These are phyloP conservation scores for Poterioochromonas sp. DNA, from an alignment of 352 stramenopile species.

Conservation along the genomic window DNA sequence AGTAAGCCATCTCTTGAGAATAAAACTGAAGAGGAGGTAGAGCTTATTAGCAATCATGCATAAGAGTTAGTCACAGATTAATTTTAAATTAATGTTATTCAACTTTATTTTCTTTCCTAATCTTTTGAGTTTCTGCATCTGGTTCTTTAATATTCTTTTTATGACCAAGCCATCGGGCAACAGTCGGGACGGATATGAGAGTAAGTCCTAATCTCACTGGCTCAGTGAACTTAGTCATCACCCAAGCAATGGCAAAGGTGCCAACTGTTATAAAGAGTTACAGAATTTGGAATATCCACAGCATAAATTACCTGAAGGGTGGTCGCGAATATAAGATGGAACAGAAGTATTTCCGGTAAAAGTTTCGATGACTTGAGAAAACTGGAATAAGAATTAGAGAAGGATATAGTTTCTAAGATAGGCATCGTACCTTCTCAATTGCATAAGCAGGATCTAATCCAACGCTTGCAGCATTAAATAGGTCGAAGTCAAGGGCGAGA, in stretches of 20 bases:
- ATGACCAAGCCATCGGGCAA: conserved; percentile 47
- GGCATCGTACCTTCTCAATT: conserved; percentile 33
- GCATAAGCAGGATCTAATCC: conserved; percentile 28
- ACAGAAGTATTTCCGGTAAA: conserved; percentile 35
- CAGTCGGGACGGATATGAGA: conserved; percentile 50
- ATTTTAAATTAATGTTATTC: neutral
- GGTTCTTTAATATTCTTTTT: neutral
- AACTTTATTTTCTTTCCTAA: neutral
- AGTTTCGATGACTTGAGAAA: conserved; percentile 36
- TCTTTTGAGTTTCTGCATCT: neutral
- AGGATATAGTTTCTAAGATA: neutral
- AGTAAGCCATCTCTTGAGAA: no score
- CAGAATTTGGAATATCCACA: conserved; percentile 40
- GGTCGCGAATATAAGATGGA: conserved; percentile 36
- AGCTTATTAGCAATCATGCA: no score
- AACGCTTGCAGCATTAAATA: conserved; percentile 49
- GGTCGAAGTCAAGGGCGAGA: conserved; percentile 53
- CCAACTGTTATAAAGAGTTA: conserved; percentile 49
- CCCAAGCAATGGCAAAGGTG: conserved; percentile 64
- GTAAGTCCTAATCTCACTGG: conserved; percentile 53
- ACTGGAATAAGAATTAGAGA: conserved; percentile 16
- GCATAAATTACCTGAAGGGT: conserved; percentile 19
- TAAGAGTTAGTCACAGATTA: no score
- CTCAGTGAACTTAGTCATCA: conserved; percentile 64
- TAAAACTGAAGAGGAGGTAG: no score